Evolutionary conservation across 495 filamentous ascomycete genomes (phyloP), one percentile per base, ranked within the genome.

Genomic region (Venustampulla echinocandica): DNA sequence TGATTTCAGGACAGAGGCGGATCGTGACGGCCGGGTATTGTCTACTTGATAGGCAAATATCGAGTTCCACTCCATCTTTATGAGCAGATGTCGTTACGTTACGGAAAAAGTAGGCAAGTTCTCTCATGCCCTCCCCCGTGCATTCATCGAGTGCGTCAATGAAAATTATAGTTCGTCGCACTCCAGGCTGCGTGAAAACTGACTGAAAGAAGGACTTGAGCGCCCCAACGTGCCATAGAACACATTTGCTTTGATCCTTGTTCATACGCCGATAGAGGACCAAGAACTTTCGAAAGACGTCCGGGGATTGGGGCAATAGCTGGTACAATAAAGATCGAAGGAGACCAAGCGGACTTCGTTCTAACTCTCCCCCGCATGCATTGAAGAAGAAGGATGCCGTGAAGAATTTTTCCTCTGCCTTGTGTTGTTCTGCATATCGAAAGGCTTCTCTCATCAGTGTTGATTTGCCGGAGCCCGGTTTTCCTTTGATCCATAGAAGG

Each of bases 401-500:
- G 33, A 63, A 5, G 5, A 15, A 10, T 10, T 35, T 6, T 37
- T 39, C 21, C n/a, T n/a, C n/a, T 3, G 17, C 22, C 27, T 19
- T 45, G 20, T 21, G 10, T 27, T 19, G 14, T 44, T 13, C 18
- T 20, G 42, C 17, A 27, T 21, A 3, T 2, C 13, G 19, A 34
- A 33, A 11, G 35, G 18, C 27, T 10, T 34, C 33, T 33, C 74
- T 75, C 68, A 77, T 74, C 6, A 71, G 50, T 4, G 66, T 69
- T 10, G 75, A 78, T 53, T 78, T 79, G 3, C 75, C 75, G 10
- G 64, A 54, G 10, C 74, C 75, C 9, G 75, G 70, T 34, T 79
- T 76, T 1, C 75, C 75, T 47, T 64, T 74, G 28, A 80, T 69
- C 75, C 75, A 80, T 10, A 80, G 35, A 39, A 80, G 64, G 5